Evolutionary conservation across 2,329 filamentous ascomycete genomes (phyloP).

Genomic region (Periconia sp.): DNA sequence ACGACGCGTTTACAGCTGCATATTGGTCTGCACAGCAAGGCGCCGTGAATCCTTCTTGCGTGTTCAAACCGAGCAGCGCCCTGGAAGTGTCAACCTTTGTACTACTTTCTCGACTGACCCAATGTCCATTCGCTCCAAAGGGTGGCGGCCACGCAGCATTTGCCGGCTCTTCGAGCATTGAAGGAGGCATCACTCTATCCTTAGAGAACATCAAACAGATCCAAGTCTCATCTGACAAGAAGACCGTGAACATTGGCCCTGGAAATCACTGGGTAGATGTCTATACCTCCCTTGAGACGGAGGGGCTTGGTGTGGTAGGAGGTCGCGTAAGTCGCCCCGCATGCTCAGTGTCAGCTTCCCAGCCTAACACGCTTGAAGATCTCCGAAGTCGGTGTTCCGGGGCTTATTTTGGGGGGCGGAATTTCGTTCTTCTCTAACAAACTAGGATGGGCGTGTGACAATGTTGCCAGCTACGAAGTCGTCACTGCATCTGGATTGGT

Average conservation of each 20-base stretch:
- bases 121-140: slow-evolving; percentile 22
- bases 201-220: slow-evolving; percentile 32
- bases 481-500: slow-evolving; percentile 20
- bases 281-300: slow-evolving; percentile 29
- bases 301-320: slow-evolving; percentile 32
- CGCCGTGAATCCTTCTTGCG: slow-evolving; percentile 28
- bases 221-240: slow-evolving; percentile 19
- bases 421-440: slow-evolving; percentile 33
- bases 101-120: slow-evolving; percentile 27
- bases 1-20: slow-evolving; percentile 19
- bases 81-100: slow-evolving; percentile 26
- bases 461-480: slow-evolving; percentile 36
- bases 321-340: slow-evolving; percentile 23
- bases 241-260: slow-evolving; percentile 30
- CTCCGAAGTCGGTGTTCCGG: slow-evolving; percentile 16
- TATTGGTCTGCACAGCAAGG: slow-evolving; percentile 37
- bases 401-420: slow-evolving; percentile 14
- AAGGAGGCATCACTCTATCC: slow-evolving; percentile 38
- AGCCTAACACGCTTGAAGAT: slow-evolving; percentile 3
- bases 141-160: slow-evolving; percentile 18
- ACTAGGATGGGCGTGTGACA: slow-evolving; percentile 33
- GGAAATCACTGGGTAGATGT: slow-evolving; percentile 42
- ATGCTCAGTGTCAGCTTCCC: background rate
- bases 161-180: slow-evolving; percentile 37
- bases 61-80: slow-evolving; percentile 31